Evolutionary conservation across 1,139 yeast species (phyloP), one percentile per base, ranked within the genome.

Genomic region (Pichia sp.): DNA sequence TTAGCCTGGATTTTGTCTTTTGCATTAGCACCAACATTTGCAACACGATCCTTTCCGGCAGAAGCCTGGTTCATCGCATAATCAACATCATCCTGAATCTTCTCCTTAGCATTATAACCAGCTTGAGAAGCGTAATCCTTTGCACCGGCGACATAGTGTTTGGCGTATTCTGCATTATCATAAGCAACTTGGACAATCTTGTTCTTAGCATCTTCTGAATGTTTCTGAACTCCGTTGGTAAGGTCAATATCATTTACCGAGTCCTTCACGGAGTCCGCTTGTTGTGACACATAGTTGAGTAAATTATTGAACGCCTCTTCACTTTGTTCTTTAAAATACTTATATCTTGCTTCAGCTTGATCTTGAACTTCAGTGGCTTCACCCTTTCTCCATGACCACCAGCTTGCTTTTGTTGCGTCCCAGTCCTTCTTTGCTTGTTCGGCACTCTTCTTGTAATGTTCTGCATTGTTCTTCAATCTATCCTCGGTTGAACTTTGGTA

Each of bases 21-120:
- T 2, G 55, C 53, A 11, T 52, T 58, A 12, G 46, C 45, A 1
- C 56, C 61, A 31, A 47, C 52, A 31, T 53, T 48, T 53, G 76
- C 58, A 54, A 75, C 72, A 15, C 72, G 73, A 50, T 75, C 72
- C 0, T 77, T 79, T 63, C 67, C 68, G 68, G 70, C 63, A 75
- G 77, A 74, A 20, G 71, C 60, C 56, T 39, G 32, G n/a, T 39
- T 24, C 18, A 31, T 39, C 3, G 34, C 42, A 30, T 39, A 39
- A 12, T 39, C 48, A 11, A 53, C 50, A 17, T 53, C 44, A 8
- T 42, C 42, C 30, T 49, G 40, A 9, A 53, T 44, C 2, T 39
- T 38, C 2, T 50, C 44, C n/a, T 50, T 52, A 8, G 52, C 44
- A 19, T 47, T 38, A 18, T 52, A 45, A 12, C 48, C 46, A 2